Evolutionary conservation across 108 stramenopile species (phyloP).

Genomic region (Seminavis robusta): DNA sequence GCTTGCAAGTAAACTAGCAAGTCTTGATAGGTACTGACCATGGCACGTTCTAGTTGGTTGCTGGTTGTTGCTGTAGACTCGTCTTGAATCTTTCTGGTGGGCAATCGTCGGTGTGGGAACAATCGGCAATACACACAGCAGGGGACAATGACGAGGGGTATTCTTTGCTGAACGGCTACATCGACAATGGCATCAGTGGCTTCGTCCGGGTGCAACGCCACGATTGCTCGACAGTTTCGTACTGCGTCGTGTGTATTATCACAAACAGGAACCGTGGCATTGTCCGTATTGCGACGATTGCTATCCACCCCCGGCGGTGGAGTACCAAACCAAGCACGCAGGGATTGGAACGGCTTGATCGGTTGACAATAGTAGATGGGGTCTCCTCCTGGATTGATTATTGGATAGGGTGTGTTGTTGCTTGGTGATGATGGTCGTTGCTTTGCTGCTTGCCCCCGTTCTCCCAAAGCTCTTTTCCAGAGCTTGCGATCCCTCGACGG

Average conservation of each 20-base stretch:
- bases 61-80: too few species aligned
- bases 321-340: constrained; percentile 14
- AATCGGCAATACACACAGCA: constrained; percentile 82
- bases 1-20: constrained; percentile 59
- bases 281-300: neutral
- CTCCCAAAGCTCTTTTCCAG: constrained; percentile 42
- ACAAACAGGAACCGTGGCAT: constrained; percentile 1
- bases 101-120: constrained; percentile 51
- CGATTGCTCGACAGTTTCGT: constrained; percentile 31
- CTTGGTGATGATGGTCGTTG: neutral
- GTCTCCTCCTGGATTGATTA: neutral
- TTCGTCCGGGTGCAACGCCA: constrained; percentile 87
- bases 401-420: neutral
- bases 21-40: constrained; percentile 69
- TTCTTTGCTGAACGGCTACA: constrained; percentile 53
- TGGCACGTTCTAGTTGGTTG: too few species aligned
- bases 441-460: neutral
- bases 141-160: constrained; percentile 80
- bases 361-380: constrained; percentile 9
- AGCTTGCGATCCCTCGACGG: constrained; percentile 67
- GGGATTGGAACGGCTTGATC: neutral
- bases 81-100: too few species aligned
- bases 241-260: neutral
- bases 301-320: neutral
- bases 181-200: constrained; percentile 79